Conservation (phyloP, 2,329 filamentous ascomycete species). For the Aspergillus ustus region DNA sequence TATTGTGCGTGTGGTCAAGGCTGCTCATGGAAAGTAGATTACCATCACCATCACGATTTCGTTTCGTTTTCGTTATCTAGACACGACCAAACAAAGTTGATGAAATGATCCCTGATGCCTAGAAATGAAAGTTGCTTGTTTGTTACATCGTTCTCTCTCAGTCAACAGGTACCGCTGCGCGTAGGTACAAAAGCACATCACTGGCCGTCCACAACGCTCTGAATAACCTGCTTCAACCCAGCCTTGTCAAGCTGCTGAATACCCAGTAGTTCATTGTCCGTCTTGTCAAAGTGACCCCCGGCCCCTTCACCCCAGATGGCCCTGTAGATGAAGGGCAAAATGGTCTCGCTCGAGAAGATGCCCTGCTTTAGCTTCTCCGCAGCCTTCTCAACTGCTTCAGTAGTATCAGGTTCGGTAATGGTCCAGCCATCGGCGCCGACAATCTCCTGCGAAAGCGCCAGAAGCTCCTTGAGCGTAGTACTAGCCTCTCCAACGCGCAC, state of each 20-base stretch:
- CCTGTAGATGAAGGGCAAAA: neutral
- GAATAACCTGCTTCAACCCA: neutral
- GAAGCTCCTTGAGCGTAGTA: neutral
- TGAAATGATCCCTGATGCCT: neutral
- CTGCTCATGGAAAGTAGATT: conserved; percentile 24
- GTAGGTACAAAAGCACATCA: neutral
- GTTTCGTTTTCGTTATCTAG: too few relatives aligned
- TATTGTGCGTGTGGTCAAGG: conserved; percentile 37
- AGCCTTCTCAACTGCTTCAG: neutral
- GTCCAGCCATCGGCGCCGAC: neutral
- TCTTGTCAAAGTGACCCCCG: neutral
- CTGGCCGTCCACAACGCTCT: neutral
- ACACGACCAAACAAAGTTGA: neutral
- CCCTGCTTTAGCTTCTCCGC: neutral
- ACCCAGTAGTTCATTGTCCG: neutral
- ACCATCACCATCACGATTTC: too few relatives aligned
- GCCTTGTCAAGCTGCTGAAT: neutral
- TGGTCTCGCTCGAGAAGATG: neutral
- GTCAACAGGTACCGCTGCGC: neutral
- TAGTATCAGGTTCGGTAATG: neutral
- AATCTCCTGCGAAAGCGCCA: neutral
- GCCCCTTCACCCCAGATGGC: neutral
- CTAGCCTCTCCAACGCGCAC: conserved; percentile 49
- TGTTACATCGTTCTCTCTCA: too few relatives aligned
- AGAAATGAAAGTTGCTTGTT: neutral